Percentiles rank a stretch among this genome's conserved stretches.
Evolutionary conservation across 2,329 filamentous ascomycete genomes (phyloP).

Genomic region (Drechslerella coelobrocha): DNA sequence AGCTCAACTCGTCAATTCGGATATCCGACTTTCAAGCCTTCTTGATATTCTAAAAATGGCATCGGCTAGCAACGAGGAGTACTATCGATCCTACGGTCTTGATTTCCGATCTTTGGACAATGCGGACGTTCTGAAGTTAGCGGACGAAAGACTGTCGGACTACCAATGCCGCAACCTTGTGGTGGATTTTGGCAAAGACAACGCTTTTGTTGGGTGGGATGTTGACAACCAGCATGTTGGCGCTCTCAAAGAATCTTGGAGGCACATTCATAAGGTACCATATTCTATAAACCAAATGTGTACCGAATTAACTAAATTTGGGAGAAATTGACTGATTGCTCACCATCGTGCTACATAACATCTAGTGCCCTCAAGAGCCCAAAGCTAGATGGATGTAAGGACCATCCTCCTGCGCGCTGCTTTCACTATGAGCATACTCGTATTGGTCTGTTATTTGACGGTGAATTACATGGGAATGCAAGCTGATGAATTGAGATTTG

Average conservation of each 20-base stretch:
- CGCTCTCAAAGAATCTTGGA: slow-evolving; percentile 32
- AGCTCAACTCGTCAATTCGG: neutral
- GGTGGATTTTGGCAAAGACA: slow-evolving; percentile 41
- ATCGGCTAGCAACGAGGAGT: slow-evolving; percentile 11
- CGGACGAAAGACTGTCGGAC: slow-evolving; percentile 35
- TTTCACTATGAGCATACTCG: neutral
- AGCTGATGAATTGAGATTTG: neutral
- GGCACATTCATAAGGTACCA: slow-evolving; percentile 21
- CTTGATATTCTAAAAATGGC: neutral
- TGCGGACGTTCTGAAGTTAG: slow-evolving; percentile 28
- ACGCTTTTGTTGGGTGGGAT: slow-evolving; percentile 39
- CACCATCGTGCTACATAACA: neutral
- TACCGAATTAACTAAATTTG: neutral
- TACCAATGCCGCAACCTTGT: slow-evolving; percentile 35
- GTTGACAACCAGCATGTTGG: slow-evolving; percentile 20
- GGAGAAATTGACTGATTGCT: neutral
- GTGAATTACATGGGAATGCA: neutral
- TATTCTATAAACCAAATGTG: neutral
- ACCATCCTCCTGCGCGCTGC: neutral
- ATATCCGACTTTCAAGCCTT: neutral
- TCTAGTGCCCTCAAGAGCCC: slow-evolving; percentile 15
- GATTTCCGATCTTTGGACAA: slow-evolving; percentile 33
- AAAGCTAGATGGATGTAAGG: slow-evolving; percentile 41
- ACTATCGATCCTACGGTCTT: slow-evolving; percentile 28
- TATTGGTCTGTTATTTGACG: neutral